A percentile compares a stretch with the other conserved stretches of the same genome.
phyloP scores from a whole-genome alignment of 495 filamentous ascomycete genomes.

The Trichoderma reesei region DNA sequence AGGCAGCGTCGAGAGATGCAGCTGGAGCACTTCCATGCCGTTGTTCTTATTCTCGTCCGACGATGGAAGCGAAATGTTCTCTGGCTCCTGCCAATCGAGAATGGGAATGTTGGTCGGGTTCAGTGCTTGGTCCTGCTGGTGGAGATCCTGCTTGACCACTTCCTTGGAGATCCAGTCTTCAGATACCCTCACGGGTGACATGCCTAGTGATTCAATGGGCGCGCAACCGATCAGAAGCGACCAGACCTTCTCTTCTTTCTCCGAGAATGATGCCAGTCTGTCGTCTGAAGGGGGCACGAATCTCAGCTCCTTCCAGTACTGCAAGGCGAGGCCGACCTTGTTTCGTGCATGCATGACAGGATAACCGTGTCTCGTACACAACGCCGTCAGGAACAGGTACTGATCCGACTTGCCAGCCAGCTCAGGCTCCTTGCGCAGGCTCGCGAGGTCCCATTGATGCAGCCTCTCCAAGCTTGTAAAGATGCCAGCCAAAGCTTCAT shows the following conservation, averaged over 20 bases:
- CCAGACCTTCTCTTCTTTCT: conserved; percentile 39
- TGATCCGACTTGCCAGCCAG: conserved; percentile 40
- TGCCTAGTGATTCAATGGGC: conserved; percentile 37
- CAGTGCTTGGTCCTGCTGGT: conserved; percentile 34
- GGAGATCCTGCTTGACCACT: conserved; percentile 41
- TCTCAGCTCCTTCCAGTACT: conserved; percentile 73
- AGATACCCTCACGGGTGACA: conserved; percentile 51
- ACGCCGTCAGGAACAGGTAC: conserved; percentile 41
- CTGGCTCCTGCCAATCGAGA: conserved; percentile 61
- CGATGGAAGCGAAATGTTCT: conserved; percentile 32
- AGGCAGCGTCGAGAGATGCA: conserved; percentile 34
- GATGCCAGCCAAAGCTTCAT: conserved; percentile 78
- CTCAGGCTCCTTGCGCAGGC: conserved; percentile 40
- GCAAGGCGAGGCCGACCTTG: conserved; percentile 64
- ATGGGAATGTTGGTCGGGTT: conserved; percentile 31
- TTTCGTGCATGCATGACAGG: conserved; percentile 68
- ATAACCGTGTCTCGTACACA: conserved; percentile 60
- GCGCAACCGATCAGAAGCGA: conserved; percentile 55
- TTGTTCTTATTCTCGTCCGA: conserved; percentile 27
- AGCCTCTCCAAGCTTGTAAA: conserved; percentile 54
- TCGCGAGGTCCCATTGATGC: conserved; percentile 58
- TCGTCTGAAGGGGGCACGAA: conserved; percentile 32
- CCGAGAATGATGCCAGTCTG: conserved; percentile 18
- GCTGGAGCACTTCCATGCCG: conserved; percentile 26
- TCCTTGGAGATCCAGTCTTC: conserved; percentile 54